Percentiles rank a stretch among this genome's conserved stretches.
These are phyloP conservation scores for Talaromyces atroroseus DNA, from an alignment of 2,329 filamentous ascomycete species.

Conservation along the genomic window DNA sequence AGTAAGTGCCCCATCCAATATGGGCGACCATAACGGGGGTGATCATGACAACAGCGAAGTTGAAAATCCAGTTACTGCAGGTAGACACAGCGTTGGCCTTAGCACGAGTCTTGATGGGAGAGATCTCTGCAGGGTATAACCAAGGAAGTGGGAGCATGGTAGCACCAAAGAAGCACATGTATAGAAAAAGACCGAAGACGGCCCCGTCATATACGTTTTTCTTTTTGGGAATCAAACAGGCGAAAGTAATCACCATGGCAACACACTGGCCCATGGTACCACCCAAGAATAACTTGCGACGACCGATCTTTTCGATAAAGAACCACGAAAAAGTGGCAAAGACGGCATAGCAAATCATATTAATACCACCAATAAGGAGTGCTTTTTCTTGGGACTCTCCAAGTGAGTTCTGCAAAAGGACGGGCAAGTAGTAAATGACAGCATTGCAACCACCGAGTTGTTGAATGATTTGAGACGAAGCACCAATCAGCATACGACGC, in stretches of 20 bases:
- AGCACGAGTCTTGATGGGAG: constrained; percentile 51
- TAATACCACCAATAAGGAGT: constrained; percentile 39
- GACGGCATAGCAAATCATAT: constrained; percentile 33
- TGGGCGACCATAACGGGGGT: constrained; percentile 37
- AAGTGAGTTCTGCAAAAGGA: constrained; percentile 39
- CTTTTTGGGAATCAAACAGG: constrained; percentile 30
- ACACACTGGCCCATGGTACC: constrained; percentile 36
- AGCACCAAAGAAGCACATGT: constrained; percentile 64
- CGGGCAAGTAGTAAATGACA: constrained; percentile 38
- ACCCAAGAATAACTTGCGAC: constrained; percentile 38
- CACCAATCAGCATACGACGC: constrained; percentile 22
- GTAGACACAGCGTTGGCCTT: constrained; percentile 53
- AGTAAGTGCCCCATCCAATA: constrained; percentile 40
- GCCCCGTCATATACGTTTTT: constrained; percentile 29
- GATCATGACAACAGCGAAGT: constrained; percentile 51
- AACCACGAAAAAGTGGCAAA: constrained; percentile 32
- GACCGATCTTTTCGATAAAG: constrained; percentile 42
- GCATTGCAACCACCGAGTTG: constrained; percentile 42
- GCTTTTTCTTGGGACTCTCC: constrained; percentile 31
- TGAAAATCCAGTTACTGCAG: constrained; percentile 52
- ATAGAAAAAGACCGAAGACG: constrained; percentile 60
- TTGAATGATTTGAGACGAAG: constrained; percentile 29
- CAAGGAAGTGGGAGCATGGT: constrained; percentile 61
- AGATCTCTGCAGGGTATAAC: constrained; percentile 48
- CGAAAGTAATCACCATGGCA: constrained; percentile 37